phyloP scores from a whole-genome alignment of 768 basidiomycete species.

The Sarcodon sp. region DNA sequence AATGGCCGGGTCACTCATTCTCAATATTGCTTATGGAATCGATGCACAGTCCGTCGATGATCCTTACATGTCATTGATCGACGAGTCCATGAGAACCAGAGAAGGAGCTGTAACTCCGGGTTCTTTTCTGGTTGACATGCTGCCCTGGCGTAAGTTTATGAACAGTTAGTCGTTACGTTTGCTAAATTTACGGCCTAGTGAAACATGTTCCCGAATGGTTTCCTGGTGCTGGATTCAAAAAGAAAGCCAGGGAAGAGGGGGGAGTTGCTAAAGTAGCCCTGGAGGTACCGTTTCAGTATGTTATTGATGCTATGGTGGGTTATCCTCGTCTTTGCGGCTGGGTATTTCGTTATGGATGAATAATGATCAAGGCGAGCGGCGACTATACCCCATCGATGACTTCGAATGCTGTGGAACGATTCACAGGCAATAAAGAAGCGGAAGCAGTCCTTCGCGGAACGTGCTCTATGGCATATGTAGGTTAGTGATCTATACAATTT shows the following conservation, averaged over 20 bases:
- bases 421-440: too few species aligned
- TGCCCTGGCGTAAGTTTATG: slow-evolving; percentile 14
- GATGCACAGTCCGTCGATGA: slow-evolving; percentile 25
- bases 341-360: background rate
- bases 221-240: slow-evolving; percentile 10
- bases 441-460: background rate
- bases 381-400: background rate
- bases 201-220: slow-evolving; percentile 10
- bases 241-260: slow-evolving; percentile 3
- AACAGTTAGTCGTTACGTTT: too few species aligned
- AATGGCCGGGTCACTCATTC: slow-evolving; percentile 24
- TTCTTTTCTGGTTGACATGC: slow-evolving; percentile 16
- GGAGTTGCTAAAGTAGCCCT: background rate
- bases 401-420: background rate
- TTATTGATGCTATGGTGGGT: slow-evolving; percentile 1
- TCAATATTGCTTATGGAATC: slow-evolving; percentile 35
- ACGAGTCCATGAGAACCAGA: too few species aligned
- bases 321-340: background rate
- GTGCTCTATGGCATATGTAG: background rate
- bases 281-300: background rate
- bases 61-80: slow-evolving; percentile 20
- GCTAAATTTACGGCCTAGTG: slow-evolving; percentile 4
- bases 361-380: background rate
- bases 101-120: slow-evolving; percentile 14
- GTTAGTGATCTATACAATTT: background rate